Evolutionary conservation across 345 rosid species (phyloP).

Genomic region (Leavenworthia alabamica): DNA sequence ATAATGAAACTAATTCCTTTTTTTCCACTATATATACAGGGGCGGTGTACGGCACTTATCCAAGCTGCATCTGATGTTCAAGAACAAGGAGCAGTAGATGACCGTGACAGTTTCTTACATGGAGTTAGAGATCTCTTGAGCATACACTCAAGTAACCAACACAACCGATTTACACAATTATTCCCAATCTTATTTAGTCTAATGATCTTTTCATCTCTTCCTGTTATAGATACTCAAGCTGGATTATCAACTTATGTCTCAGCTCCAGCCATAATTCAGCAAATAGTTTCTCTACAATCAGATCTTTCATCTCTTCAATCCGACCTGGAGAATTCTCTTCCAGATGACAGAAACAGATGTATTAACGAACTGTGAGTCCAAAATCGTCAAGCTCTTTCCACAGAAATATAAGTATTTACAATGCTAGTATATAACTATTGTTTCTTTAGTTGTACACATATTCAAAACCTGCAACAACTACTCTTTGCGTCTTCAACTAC

Average conservation of each 20-base stretch:
- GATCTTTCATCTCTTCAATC: slow-evolving; percentile 72
- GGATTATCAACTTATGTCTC: slow-evolving; percentile 80
- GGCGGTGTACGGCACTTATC: slow-evolving; percentile 61
- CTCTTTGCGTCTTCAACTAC: slow-evolving; percentile 95
- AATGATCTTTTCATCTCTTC: slow-evolving; percentile 8
- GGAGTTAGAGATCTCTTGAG: slow-evolving; percentile 91
- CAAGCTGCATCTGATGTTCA: slow-evolving; percentile 95
- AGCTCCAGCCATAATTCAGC: slow-evolving; percentile 86
- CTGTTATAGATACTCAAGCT: slow-evolving; percentile 60
- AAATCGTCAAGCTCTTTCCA: not conserved
- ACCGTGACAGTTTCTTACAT: slow-evolving; percentile 81
- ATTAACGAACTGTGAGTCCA: slow-evolving; percentile 81
- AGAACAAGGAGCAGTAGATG: slow-evolving; percentile 97
- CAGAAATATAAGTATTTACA: not conserved
- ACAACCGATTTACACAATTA: not conserved
- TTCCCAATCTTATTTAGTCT: no score
- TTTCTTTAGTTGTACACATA: slow-evolving; percentile 61
- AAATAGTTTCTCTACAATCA: slow-evolving; percentile 69
- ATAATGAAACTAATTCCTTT: not conserved
- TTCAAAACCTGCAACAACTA: slow-evolving; percentile 79
- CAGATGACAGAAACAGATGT: slow-evolving; percentile 83
- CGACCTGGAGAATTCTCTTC: slow-evolving; percentile 82
- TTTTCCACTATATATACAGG: slow-evolving; percentile 45
- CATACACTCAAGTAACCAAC: slow-evolving; percentile 67
- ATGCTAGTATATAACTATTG: not conserved